Base-by-base conservation (phyloP, 331 rosid genomes). In the Dryas integrifolia region DNA sequence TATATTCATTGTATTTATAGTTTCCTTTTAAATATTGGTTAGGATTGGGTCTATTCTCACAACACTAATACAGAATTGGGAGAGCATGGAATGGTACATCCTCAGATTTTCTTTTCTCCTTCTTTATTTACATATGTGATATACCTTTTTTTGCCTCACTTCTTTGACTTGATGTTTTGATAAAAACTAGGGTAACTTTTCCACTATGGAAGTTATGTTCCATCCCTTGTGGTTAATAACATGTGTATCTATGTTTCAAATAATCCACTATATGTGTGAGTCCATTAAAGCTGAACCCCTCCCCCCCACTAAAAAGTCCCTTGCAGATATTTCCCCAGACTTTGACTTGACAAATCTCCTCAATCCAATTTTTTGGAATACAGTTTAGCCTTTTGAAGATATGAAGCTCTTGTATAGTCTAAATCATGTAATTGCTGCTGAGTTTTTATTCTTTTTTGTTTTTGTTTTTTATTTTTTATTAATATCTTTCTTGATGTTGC, bases 41-140 rank as follows among this genome's bases (percentile, higher is more conserved):
- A 93, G 97, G 92, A 83, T 47, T 89, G 87, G 89, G 50, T 83
- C 65, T 80, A 72, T 48, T 66, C 87, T 72, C 80, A 72, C 77
- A 63, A 73, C 75, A 80, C 60, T 65, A 50, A 76, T 26, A 38
- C 67, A 51, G 87, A 89, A 79, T 69, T 48, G 47, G 76, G 69
- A 66, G 85, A 80, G 67, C 85, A 70, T 1, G 85, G 78, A 63
- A 70, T 63, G 86, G 98, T 85, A 82, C 44, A 40, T 55, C 72
- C 57, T 44, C 46, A 50, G 14, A 58, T 8, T 55, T 71, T 69
- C 46, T 4, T 9, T 49, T n/a, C 7, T 16, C 24, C 65, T 48
- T 67, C 67, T 47, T 79, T 68, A 18, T 46, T 65, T 9, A 15
- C 56, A 46, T 46, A 65, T 26, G 35, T 67, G 38, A 45, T 6